Percentiles rank a stretch among this genome's conserved stretches.
phyloP scores from a whole-genome alignment of 129 eudicot genomes.

The Heracleum sosnowskyi region DNA sequence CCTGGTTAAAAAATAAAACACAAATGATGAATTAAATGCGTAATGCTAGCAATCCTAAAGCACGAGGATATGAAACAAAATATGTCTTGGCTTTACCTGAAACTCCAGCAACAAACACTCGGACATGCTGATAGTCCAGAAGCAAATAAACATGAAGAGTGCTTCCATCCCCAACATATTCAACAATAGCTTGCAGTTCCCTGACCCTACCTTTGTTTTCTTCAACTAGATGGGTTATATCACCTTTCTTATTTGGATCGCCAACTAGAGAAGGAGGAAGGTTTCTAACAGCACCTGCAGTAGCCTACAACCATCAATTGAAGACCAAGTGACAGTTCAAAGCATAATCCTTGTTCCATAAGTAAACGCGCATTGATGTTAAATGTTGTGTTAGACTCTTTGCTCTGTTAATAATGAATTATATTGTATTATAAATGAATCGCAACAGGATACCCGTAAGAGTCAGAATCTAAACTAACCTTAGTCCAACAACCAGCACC shows the following conservation, averaged over 20 bases:
- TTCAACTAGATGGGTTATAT: slow-evolving; percentile 43
- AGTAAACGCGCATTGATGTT: background rate
- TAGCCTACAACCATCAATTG: slow-evolving; percentile 35
- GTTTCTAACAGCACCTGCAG: slow-evolving; percentile 78
- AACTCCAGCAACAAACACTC: slow-evolving; percentile 91
- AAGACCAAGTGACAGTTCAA: background rate
- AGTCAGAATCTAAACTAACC: slow-evolving; percentile 13
- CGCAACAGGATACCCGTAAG: too few relatives aligned
- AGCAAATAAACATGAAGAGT: slow-evolving; percentile 83
- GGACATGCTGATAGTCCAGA: slow-evolving; percentile 84
- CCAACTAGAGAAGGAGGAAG: slow-evolving; percentile 93
- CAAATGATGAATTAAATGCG: background rate
- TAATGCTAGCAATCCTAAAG: too few relatives aligned
- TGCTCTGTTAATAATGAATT: slow-evolving; percentile 17
- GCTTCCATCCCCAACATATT: slow-evolving; percentile 95
- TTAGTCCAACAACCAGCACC: too few relatives aligned
- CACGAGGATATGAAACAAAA: background rate
- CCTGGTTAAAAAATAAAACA: slow-evolving; percentile 27
- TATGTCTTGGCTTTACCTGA: slow-evolving; percentile 37
- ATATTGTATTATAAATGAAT: slow-evolving; percentile 36
- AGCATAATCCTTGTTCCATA: background rate
- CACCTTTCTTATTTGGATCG: slow-evolving; percentile 65
- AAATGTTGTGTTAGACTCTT: too few relatives aligned
- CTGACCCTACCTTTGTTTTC: slow-evolving; percentile 67
- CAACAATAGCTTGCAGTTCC: slow-evolving; percentile 83